Evolutionary conservation across 2,329 filamentous ascomycete species (phyloP).

Genomic region (Zymoseptoria passerinii): DNA sequence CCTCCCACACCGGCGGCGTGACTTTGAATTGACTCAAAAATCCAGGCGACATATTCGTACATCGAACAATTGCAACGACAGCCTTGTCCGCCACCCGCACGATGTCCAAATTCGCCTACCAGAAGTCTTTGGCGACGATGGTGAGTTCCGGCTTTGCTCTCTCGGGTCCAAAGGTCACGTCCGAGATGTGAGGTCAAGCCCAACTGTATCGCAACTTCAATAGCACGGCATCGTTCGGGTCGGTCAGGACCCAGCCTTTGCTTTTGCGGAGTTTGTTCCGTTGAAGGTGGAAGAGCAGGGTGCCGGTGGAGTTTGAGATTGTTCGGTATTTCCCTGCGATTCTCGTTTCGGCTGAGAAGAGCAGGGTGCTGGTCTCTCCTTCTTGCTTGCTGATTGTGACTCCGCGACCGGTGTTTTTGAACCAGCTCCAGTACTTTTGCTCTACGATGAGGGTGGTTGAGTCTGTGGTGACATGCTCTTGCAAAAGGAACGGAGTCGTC

Average conservation of each 20-base stretch:
- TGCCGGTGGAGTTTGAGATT: background rate
- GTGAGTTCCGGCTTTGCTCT: background rate
- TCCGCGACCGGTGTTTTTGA: background rate
- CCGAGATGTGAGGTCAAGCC: background rate
- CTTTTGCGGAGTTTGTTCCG: background rate
- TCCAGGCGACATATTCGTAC: background rate
- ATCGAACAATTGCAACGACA: background rate
- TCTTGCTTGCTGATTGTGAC: background rate
- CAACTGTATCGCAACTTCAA: background rate
- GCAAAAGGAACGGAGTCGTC: background rate
- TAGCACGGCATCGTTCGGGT: background rate
- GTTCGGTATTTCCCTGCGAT: background rate
- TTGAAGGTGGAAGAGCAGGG: background rate
- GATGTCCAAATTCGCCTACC: background rate
- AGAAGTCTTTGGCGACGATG: background rate
- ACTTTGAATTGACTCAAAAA: background rate
- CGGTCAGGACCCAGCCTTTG: background rate
- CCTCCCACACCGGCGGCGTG: background rate
- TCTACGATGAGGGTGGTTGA: background rate
- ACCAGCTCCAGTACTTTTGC: background rate
- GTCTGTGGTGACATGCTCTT: background rate
- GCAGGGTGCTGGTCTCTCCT: background rate
- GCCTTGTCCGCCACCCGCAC: background rate
- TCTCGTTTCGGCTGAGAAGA: background rate
- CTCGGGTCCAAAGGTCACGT: background rate